Evolutionary conservation across 192 early-diverging fungal genomes (phyloP), one percentile per base, ranked within the genome.

Genomic region (Rhizoclosmatium globosum): DNA sequence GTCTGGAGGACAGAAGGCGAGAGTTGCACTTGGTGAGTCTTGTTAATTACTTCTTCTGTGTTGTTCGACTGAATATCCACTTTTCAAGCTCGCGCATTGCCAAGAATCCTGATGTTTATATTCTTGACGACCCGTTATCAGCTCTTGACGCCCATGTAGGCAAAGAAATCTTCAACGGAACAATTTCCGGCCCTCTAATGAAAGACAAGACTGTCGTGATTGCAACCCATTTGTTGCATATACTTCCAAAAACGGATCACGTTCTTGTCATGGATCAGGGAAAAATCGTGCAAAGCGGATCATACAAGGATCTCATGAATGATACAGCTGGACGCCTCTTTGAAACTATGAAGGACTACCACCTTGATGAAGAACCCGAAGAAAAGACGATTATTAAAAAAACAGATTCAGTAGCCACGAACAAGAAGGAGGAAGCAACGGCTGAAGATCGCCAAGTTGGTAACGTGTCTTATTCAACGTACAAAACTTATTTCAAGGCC

Each of bases 141-240:
- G 92, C 92, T 7, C 91, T 93, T 0, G 92, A 93, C 64, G 83
- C 87, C 2, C 88, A 89, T 62, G 91, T 92, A 58, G 88, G 86
- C 13, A 72, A 85, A 3, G 87, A 90, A 71, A 92, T 93, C 42
- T 82, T 93, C 53, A 89, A 93, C 72, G 81, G 88, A 57, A 85
- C 86, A 47, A 84, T 93, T 64, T 81, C 83, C 11, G 64, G 66
- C 48, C n/a, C 15, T 23, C 71, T 78, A 41, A 64, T 81, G 47
- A 68, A 65, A n/a, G 31, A 60, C 62, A 93, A 92, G 83, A 92
- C 91, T 15, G 82, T 93, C 0, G 66, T 93, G 4, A 84, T 92
- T 76, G 89, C 89, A 4, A 92, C 91, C 47, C 90, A 94, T 73
- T 92, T 93, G 77, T 82, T 92, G 15, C 71, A 88, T 58, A 88